Percentiles rank a stretch among this genome's conserved stretches.
Evolutionary conservation across 139 green algal species (phyloP).

Genomic region (Asterochloris erici): DNA sequence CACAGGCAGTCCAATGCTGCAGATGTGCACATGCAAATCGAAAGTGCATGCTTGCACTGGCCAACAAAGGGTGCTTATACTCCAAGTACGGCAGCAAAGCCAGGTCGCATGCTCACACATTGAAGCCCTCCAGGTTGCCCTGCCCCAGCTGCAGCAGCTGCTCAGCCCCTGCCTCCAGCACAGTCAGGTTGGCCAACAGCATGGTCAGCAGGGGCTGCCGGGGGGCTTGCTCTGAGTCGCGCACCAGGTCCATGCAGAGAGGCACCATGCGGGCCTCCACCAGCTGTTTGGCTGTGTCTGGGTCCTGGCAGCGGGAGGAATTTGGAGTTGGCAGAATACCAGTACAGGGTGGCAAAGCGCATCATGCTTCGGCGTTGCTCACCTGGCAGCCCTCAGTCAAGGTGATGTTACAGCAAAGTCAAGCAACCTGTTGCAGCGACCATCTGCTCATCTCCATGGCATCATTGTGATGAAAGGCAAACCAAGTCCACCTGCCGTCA

Average conservation of each 20-base stretch:
- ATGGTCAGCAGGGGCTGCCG: slow-evolving; percentile 61
- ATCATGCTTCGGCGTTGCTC: slow-evolving; percentile 6
- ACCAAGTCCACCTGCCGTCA: not conserved
- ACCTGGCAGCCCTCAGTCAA: not conserved
- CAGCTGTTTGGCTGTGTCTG: slow-evolving; percentile 30
- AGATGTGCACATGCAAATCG: too few relatives aligned
- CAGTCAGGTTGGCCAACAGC: slow-evolving; percentile 79
- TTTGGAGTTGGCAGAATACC: not conserved
- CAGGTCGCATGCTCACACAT: slow-evolving; percentile 36
- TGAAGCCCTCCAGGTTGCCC: slow-evolving; percentile 46
- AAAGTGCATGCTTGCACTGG: too few relatives aligned
- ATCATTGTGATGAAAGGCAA: not conserved
- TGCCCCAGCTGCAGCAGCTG: slow-evolving; percentile 62
- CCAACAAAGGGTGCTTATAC: too few relatives aligned
- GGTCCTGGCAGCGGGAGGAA: not conserved
- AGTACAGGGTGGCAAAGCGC: not conserved
- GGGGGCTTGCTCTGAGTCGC: slow-evolving; percentile 33
- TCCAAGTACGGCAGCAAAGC: too few relatives aligned
- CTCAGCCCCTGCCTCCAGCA: slow-evolving; percentile 45
- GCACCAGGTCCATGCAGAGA: slow-evolving; percentile 59
- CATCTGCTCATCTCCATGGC: not conserved
- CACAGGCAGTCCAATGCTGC: too few relatives aligned
- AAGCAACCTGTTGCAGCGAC: not conserved
- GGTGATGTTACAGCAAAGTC: not conserved
- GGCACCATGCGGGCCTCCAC: slow-evolving; percentile 38